These are phyloP conservation scores for Microstroma glucosiphilum DNA, from an alignment of 1,284 basidiomycete species.

Conservation along the genomic window DNA sequence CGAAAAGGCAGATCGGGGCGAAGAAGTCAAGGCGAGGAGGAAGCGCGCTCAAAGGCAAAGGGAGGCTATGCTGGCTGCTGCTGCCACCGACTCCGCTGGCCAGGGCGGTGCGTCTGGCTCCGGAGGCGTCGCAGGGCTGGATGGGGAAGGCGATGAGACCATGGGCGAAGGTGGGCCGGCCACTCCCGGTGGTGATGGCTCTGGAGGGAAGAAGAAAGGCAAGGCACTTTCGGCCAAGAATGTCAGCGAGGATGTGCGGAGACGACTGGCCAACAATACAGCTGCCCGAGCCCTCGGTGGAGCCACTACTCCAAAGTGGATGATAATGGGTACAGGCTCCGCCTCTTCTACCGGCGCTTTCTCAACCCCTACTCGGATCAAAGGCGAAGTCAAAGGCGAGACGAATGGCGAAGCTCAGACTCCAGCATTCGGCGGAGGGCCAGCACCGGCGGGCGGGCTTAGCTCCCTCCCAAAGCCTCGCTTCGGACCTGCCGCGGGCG, in stretches of 20 bases:
- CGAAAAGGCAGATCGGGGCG: constrained; percentile 42
- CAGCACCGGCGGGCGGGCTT: constrained; percentile 20
- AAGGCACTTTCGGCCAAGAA: constrained; percentile 40
- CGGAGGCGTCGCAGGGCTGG: background rate
- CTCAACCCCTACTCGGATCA: constrained; percentile 1
- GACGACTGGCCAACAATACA: constrained; percentile 45
- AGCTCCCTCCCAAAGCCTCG: too few relatives aligned
- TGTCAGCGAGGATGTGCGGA: constrained; percentile 46
- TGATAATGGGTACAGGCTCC: constrained; percentile 11
- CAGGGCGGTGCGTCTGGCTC: background rate
- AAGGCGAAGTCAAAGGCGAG: constrained; percentile 4
- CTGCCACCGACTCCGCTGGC: background rate
- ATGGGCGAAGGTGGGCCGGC: background rate
- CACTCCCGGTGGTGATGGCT: constrained; percentile 15
- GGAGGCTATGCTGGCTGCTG: constrained; percentile 1
- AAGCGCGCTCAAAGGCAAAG: background rate
- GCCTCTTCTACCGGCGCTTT: background rate
- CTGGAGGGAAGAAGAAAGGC: constrained; percentile 24
- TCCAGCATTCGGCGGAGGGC: constrained; percentile 36
- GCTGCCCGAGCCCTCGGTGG: constrained; percentile 40
- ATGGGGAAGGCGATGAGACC: background rate
- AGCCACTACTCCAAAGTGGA: constrained; percentile 16
- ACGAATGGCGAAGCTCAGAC: background rate
- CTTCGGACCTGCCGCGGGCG: background rate
- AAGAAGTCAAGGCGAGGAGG: constrained; percentile 22